Base-by-base conservation (phyloP, 2,329 filamentous ascomycete species). In the Onygenales sp. region DNA sequence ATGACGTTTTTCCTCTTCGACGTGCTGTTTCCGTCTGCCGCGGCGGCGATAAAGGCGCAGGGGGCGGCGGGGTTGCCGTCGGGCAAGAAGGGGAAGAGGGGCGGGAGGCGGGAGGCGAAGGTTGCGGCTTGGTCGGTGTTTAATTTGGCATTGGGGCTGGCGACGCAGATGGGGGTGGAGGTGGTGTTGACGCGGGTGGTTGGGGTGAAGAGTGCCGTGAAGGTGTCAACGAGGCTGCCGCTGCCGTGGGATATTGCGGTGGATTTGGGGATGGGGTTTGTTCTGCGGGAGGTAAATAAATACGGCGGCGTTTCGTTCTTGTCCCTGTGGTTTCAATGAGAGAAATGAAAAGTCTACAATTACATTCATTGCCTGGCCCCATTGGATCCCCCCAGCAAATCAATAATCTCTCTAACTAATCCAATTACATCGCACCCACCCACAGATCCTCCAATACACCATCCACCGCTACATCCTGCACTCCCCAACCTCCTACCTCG, bases 401-500 rank as follows among this genome's bases (percentile, higher is more conserved):
- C 37, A n/a, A 33, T 62, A 42, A 3, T 3, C 21, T 44, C 6
- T 14, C 43, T 45, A 4, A 34, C 45, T 43, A 67, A 54, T 65
- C 34, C 46, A 17, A 17, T 17, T 17, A 17, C 17, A 17, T 17
- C 17, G 17, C 17, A 67, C 4, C 55, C 59, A 2, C 13, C 31
- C 46, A 11, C 53, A 88, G 72, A 62, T 82, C 6, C 65, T 90
- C 9, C 80, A 83, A 54, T 95, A 94, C 67, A 78, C 82, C 61
- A 76, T 88, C 59, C 89, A 95, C 70, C 83, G 86, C 50, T 79
- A 80, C 63, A 55, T 85, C 31, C 77, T 95, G 7, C 89, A 95
- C 69, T 77, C 46, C 70, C 83, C 64, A 56, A 62, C 47, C 49
- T 61, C 51, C 77, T 74, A 63, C 72, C 72, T 62, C 82, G 88